Base-by-base conservation (phyloP, 768 basidiomycete species). In the Lactifluus volemus region DNA sequence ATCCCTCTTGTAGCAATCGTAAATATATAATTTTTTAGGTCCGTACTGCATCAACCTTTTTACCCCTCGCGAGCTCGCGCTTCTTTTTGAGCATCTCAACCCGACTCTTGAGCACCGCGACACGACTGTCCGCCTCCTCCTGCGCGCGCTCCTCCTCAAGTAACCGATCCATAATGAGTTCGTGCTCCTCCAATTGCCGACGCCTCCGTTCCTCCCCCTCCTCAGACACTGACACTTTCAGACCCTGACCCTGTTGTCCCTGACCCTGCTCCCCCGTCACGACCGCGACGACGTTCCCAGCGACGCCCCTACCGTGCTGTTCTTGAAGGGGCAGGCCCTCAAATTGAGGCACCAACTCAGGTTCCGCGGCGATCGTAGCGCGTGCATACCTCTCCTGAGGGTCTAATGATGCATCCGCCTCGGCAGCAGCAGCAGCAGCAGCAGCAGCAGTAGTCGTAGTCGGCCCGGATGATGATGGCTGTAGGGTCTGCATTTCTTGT, bases 71-170 rank as follows among this genome's bases (percentile, higher is more conserved):
- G 15, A 60, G 48, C 49, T 76, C 75, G 49, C 82, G 73, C 65
- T 72, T 77, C 67, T 72, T 72, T 69, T 76, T 77, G 58, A 92
- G 70, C 10, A 81, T 78, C 57, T 85, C 87, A 38, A 92, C 67
- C 66, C 79, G 79, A 49, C 73, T 81, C 73, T 86, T 91, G 74
- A 92, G 78, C 47, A 78, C 66, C 9, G 70, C 69, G 10, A 91
- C 89, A 55, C 82, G 83, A 75, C 84, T 83, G 69, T 93, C 91
- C 5, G 89, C 91, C 69, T 92, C 90, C 69, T 93, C 91, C 75
- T 93, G 91, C 36, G 85, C 86, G 58, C 84, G 79, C 70, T 93
- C 90, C 73, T 93, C 91, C 34, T 92, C 90, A 70, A 91, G 60
- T 50, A 92, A 72, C 57, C 91, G 79, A 72, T 92, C 90, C 85